Percentiles rank a stretch among this genome's conserved stretches.
These are phyloP conservation scores for Trichaptum fuscoviolaceum DNA, from an alignment of 768 basidiomycete genomes.

Conservation along the genomic window DNA sequence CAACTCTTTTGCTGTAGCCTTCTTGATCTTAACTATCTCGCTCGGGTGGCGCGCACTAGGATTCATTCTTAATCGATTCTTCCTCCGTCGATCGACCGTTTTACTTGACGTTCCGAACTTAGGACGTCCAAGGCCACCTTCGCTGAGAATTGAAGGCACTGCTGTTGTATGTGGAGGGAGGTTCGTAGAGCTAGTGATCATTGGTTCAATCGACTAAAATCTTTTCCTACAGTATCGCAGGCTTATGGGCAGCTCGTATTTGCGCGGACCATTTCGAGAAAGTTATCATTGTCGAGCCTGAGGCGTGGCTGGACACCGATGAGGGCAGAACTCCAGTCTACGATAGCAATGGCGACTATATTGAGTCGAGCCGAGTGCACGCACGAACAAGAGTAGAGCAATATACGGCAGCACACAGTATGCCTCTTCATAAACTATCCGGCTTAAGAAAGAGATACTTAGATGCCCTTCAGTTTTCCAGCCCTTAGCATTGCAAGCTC, in stretches of 20 bases:
- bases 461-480: conserved; percentile 12
- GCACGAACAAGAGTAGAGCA: conserved; percentile 22
- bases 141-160: not conserved
- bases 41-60: not conserved
- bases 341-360: not conserved
- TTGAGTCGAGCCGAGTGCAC: conserved; percentile 15
- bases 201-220: too few species aligned
- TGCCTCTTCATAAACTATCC: not conserved
- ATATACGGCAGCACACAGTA: conserved; percentile 21
- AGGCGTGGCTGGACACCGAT: conserved; percentile 21
- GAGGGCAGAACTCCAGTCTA: conserved; percentile 14
- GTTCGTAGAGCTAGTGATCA: not conserved
- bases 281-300: conserved; percentile 29
- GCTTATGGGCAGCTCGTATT: conserved; percentile 26
- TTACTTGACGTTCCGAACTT: not conserved
- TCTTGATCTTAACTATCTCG: too few species aligned
- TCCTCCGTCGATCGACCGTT: not conserved
- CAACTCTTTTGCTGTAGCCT: too few species aligned
- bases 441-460: too few species aligned
- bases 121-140: not conserved
- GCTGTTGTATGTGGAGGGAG: not conserved
- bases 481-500: conserved; percentile 11
- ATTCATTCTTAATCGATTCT: not conserved
- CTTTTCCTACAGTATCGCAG: conserved; percentile 21
- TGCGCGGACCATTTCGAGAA: conserved; percentile 28